Evolutionary conservation across 495 filamentous ascomycete genomes (phyloP).

Genomic region (Penicillium antarcticum): DNA sequence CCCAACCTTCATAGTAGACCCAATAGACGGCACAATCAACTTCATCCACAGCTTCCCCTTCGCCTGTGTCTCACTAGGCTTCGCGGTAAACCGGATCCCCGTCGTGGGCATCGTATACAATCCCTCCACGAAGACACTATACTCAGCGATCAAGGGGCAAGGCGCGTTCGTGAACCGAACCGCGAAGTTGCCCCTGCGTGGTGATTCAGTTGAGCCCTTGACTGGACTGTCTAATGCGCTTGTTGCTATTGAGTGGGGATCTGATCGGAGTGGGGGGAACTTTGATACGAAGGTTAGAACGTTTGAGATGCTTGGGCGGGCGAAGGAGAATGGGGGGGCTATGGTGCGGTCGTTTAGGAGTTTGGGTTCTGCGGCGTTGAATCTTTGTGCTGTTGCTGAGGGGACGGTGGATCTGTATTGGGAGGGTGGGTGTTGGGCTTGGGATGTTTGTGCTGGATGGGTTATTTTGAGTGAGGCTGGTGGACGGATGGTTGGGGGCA

Average conservation of each 20-base stretch:
- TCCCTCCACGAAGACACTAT: conserved; percentile 67
- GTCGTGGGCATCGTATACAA: conserved; percentile 83
- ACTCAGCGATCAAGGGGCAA: conserved; percentile 64
- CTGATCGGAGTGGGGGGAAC: conserved; percentile 67
- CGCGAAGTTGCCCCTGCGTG: conserved; percentile 54
- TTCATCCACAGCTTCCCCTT: conserved; percentile 81
- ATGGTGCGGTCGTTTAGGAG: conserved; percentile 82
- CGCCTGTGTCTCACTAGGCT: conserved; percentile 79
- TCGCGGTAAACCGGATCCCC: conserved; percentile 60
- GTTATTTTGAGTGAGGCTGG: conserved; percentile 83
- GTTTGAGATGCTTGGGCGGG: conserved; percentile 63
- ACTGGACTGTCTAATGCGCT: conserved; percentile 57
- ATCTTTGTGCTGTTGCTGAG: conserved; percentile 75
- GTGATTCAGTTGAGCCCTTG: conserved; percentile 48
- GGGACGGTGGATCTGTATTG: conserved; percentile 83
- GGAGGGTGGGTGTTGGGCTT: conserved; percentile 93
- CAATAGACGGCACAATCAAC: conserved; percentile 87
- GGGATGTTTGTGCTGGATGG: conserved; percentile 94
- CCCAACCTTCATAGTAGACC: conserved; percentile 86
- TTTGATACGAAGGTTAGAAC: conserved; percentile 69
- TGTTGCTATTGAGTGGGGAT: conserved; percentile 77
- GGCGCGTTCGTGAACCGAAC: conserved; percentile 61
- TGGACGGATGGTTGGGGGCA: conserved; percentile 74
- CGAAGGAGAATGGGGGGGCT: conserved; percentile 63
- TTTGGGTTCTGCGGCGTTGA: conserved; percentile 78